Percentiles rank a stretch among this genome's conserved stretches.
Evolutionary conservation across 306 rosid genomes (phyloP).

Genomic region (Quercus ilex): DNA sequence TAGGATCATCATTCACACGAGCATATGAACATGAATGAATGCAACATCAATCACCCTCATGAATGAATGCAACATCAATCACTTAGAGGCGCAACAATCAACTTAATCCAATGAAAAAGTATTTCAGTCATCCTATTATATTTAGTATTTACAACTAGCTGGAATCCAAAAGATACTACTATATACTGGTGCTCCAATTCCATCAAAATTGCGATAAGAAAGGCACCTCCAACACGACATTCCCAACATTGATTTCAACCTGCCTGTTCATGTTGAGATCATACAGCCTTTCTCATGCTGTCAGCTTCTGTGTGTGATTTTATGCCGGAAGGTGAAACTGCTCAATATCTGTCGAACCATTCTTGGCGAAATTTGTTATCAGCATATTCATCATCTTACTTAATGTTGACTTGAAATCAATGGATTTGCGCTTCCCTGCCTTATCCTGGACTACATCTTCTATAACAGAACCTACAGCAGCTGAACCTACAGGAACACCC

Average conservation of each 20-base stretch:
- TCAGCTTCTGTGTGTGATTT: background rate
- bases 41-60: background rate
- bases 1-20: background rate
- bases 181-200: background rate
- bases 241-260: background rate
- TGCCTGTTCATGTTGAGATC: background rate
- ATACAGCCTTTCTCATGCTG: slow-evolving; percentile 10
- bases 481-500: slow-evolving; percentile 57
- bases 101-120: background rate
- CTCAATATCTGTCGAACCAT: slow-evolving; percentile 62
- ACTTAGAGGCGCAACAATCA: background rate
- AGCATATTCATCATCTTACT: slow-evolving; percentile 55
- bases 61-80: background rate
- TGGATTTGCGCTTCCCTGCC: background rate
- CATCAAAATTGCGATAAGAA: background rate
- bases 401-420: slow-evolving; percentile 46
- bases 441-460: slow-evolving; percentile 13
- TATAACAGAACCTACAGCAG: slow-evolving; percentile 41
- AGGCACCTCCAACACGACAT: background rate
- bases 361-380: slow-evolving; percentile 53
- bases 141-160: background rate
- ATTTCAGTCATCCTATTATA: background rate
- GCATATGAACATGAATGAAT: background rate
- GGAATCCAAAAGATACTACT: background rate
- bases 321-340: slow-evolving; percentile 36